Evolutionary conservation across 106 monocot species (phyloP), one percentile per base, ranked within the genome.

Genomic region (Iris macrosiphon): DNA sequence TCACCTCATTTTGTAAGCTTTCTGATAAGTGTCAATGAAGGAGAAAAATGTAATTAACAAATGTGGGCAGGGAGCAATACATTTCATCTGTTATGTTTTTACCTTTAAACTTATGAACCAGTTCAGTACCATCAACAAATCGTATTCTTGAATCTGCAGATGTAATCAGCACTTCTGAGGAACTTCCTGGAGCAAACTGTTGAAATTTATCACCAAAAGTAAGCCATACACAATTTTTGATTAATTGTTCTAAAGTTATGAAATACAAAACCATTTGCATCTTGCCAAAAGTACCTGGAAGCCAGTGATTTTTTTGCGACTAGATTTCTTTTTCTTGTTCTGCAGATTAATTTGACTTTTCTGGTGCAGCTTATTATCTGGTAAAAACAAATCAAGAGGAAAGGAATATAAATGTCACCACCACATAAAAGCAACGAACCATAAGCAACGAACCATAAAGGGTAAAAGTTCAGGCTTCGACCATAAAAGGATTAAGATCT

Each of bases 71-170:
- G n/a, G n/a, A n/a, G n/a, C n/a, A n/a, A n/a, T n/a, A n/a, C n/a
- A n/a, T n/a, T n/a, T n/a, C n/a, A n/a, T n/a, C n/a, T n/a, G n/a
- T n/a, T n/a, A n/a, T n/a, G n/a, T 0, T 39, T 55, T 48, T 65
- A 90, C 95, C 95, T 85, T 86, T 96, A 28, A 89, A 89, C 56
- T 86, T 96, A 59, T 86, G 89, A 23, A 86, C 81, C 4, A 96
- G 43, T 57, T 89, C 79, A 55, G 62, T 59, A 52, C 86, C 79
- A 70, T 96, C 83, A 53, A 90, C 72, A 24, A 89, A 71, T 26
- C 95, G 72, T 33, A 95, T 95, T 64, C 89, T 65, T 45, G 94
- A 95, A 74, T 95, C 94, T 67, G 94, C 94, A 28, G 94, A 89
- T 24, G 94, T 95, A 40, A 96, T 63, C 20, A 96, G 65, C 46